Evolutionary conservation across 768 basidiomycete species (phyloP), one percentile per base, ranked within the genome.

Genomic region (Calocybe gangraenosa): DNA sequence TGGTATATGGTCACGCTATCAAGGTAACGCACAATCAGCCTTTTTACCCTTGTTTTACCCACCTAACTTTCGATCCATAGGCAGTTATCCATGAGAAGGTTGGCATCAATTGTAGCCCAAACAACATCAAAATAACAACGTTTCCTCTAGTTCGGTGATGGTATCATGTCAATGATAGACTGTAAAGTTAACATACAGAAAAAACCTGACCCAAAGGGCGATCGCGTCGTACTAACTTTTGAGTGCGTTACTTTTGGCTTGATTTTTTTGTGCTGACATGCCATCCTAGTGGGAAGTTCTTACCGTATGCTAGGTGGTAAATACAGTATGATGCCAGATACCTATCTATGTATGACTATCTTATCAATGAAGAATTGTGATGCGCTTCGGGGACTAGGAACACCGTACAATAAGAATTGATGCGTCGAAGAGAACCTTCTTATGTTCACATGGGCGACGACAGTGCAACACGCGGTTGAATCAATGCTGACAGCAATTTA

Each of bases 111-210:
- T 14, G n/a, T 11, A 3, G 15, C 22, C 9, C 51, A 9, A 46
- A 38, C 35, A n/a, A n/a, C n/a, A n/a, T n/a, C n/a, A n/a, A n/a
- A n/a, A n/a, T n/a, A n/a, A n/a, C 20, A 52, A 5, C 28, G 18
- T 23, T 25, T 20, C 15, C 18, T 47, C 2, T 51, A 87, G 84
- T 90, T 89, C 51, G 88, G 88, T 4, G 88, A 91, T 55, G 87
- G 88, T 3, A 90, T 91, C 49, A 89, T 90, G 86, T 86, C 84
- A 15, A 87, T 90, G 84, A 88, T 90, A 46, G 87, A 91, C 60
- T 90, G 87, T 64, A 81, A 77, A 53, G 73, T 90, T 49, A 71
- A 70, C 37, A 69, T 90, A 36, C 69, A 78, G 49, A 79, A 71
- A 66, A 89, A 90, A 61, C 70, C 74, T 13, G 78, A 89, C 55